A percentile compares a stretch with the other conserved stretches of the same genome.
Evolutionary conservation across 2,329 filamentous ascomycete species (phyloP).

Genomic region (Knoxdaviesia proteae): DNA sequence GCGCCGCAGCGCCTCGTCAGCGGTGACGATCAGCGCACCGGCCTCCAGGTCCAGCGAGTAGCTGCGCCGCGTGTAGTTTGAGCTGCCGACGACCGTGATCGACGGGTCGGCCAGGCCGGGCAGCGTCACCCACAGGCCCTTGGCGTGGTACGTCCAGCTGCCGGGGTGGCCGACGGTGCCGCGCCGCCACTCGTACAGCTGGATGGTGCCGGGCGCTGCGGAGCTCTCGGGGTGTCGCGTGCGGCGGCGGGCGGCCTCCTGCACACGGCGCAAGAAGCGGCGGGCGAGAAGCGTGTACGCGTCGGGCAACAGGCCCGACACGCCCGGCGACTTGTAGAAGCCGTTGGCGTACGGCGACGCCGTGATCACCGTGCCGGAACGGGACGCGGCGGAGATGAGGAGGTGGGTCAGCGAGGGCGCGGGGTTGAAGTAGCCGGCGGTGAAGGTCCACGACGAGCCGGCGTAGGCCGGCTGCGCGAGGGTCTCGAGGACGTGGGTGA

Average conservation of each 20-base stretch:
- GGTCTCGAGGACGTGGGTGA: slow-evolving; percentile 52
- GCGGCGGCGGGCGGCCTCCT: slow-evolving; percentile 25
- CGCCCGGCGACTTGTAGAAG: slow-evolving; percentile 72
- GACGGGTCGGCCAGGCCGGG: slow-evolving; percentile 44
- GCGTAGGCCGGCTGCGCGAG: slow-evolving; percentile 43
- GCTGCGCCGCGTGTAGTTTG: slow-evolving; percentile 87
- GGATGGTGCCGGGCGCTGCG: slow-evolving; percentile 32
- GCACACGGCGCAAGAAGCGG: slow-evolving; percentile 48
- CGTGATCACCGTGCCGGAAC: slow-evolving; percentile 65
- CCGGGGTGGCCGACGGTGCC: slow-evolving; percentile 62
- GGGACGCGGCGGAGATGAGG: slow-evolving; percentile 51
- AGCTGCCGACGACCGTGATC: slow-evolving; percentile 71
- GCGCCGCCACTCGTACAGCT: slow-evolving; percentile 69
- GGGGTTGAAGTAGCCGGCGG: slow-evolving; percentile 96
- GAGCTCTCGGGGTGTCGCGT: slow-evolving; percentile 45
- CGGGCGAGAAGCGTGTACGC: slow-evolving; percentile 81
- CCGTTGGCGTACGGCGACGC: slow-evolving; percentile 88
- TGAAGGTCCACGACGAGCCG: slow-evolving; percentile 78
- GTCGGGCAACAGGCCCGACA: slow-evolving; percentile 75
- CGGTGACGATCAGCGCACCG: slow-evolving; percentile 69
- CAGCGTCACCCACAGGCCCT: slow-evolving; percentile 78
- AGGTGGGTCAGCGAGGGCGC: slow-evolving; percentile 64
- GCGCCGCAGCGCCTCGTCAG: slow-evolving; percentile 47
- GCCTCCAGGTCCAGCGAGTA: slow-evolving; percentile 85
- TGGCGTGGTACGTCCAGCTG: slow-evolving; percentile 96